Evolutionary conservation across 306 rosid species (phyloP), one percentile per base, ranked within the genome.

Genomic region (Vigna mungo): DNA sequence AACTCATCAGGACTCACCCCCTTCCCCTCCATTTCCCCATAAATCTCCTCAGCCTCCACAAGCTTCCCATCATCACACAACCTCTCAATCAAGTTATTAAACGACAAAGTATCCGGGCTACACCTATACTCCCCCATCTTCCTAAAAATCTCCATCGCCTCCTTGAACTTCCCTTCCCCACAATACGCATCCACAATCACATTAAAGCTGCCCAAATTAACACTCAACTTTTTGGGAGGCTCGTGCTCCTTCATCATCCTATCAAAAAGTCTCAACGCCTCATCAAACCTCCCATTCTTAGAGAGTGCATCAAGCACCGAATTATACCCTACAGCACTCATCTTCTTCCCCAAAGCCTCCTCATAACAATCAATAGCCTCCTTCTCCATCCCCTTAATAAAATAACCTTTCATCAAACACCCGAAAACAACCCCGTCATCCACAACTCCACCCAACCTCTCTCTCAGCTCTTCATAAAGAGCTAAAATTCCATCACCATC

Each of bases 201-300:
- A 87, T 95, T 95, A 79, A 95, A 92, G 86, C 96, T 90, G 25
- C 99, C 99, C 85, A 95, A 84, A 82, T 95, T 92, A 76, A 90
- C 89, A 0, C 89, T 59, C 85, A 89, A 72, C 71, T 63, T 77
- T 71, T 27, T 72, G 0, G 97, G 99, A 1, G 90, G 91, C 11
- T n/a, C 65, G 66, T 95, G 97, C 78, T 90, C 93, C 12, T 60
- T 64, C 55, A 54, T 67, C 96, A 95, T 91, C 76, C 91, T 87
- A 76, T 88, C 93, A 34, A 95, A 95, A 81, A 95, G 59, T 75
- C 43, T 85, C 89, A 88, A 73, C 0, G 97, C 97, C 84, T 87
- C 91, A 2, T 78, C 91, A 71, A 91, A 95, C 85, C 84, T 92
- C 3, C 89, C 97, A 69, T 95, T 82, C 89, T 82, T 89, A 68